Evolutionary conservation across 2,329 filamentous ascomycete genomes (phyloP), one percentile per base, ranked within the genome.

Genomic region (Ophiostoma ulmi): DNA sequence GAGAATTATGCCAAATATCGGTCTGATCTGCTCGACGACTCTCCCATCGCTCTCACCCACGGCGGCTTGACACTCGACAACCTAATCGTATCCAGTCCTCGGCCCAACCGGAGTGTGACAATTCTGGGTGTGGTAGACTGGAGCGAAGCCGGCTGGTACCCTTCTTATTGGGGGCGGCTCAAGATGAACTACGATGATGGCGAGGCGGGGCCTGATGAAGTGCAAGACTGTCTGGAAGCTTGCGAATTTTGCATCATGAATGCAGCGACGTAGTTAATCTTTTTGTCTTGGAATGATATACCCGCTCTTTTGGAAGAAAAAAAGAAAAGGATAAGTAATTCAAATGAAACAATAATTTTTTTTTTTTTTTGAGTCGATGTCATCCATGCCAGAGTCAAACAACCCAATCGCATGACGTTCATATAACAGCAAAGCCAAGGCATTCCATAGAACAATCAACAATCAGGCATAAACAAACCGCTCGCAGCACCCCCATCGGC

Each of bases 121-220:
- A 71, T 79, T 63, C 26, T 76, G 39, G 74, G 75, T 1, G 75
- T 80, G 52, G 66, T 80, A 71, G 77, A 80, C 73, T 80, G 78
- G 78, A 72, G 75, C 69, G 76, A 79, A 73, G 75, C 78, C 6
- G 79, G 78, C 5, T 80, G 78, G 77, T 78, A 78, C 72, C 77
- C 78, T 0, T 74, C 73, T 8, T 79, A 79, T 70, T 80, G 78
- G 79, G 78, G 80, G 70, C 76, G 74, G 39, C 78, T 77, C 70
- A 79, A 78, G n/a, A 44, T 20, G 31, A 5, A 22, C 8, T 20
- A 7, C 31, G 4, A 6, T 17, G 22, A 20, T 5, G 11, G 5
- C 11, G n/a, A 14, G 1, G 36, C 20, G 58, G 14, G 1, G 26
- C 35, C 58, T 14, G 26, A 63, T 8, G 58, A 35, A 17, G 22